Base-by-base conservation (phyloP, 345 rosid genomes). In the Chamaenerion angustifolium region DNA sequence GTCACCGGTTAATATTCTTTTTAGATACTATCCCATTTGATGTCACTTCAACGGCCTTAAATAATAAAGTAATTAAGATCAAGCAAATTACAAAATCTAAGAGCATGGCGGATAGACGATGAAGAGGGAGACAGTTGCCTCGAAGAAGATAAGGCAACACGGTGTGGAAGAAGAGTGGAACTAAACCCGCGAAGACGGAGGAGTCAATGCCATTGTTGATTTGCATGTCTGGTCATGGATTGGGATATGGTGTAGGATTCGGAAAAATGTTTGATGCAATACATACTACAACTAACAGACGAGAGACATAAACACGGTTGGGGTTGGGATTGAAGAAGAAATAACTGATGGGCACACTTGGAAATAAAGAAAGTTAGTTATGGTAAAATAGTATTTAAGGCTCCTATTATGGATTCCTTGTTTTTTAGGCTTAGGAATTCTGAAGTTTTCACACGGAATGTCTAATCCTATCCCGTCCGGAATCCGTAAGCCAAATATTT, bases 1-100 rank as follows among this genome's bases (percentile, higher is more conserved):
- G 88, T 17, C 95, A 72, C 61, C 98, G 76, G 73, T 67, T 92
- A 48, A 86, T 80, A 72, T 86, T 92, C 79, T 79, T 72, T 2
- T 73, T 81, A 46, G 94, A 83, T 12, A 83, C 67, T 48, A 46
- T 68, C 48, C 98, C 98, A 52, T 60, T 76, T 43, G 87, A 44
- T 73, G 73, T 86, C 65, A 86, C 89, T 75, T 90, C 98, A 17
- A 90, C 79, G 56, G 86, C 98, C 98, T 90, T 52, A 46, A 7
- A 18, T 4, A 21, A 37, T 17, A 51, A 40, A 27, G 37, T 31
- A 0, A 7, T 3, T 31, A 7, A 31, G 10, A 31, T 31, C 37
- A 31, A 31, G 37, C 37, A 31, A 31, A 31, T 31, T 31, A 31
- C 4, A 31, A 31, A 31, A 31, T 8, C 37, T 31, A 3, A 31